Evolutionary conservation across 2,329 filamentous ascomycete genomes (phyloP), one percentile per base, ranked within the genome.

Genomic region (Chrysoporthe cubensis): DNA sequence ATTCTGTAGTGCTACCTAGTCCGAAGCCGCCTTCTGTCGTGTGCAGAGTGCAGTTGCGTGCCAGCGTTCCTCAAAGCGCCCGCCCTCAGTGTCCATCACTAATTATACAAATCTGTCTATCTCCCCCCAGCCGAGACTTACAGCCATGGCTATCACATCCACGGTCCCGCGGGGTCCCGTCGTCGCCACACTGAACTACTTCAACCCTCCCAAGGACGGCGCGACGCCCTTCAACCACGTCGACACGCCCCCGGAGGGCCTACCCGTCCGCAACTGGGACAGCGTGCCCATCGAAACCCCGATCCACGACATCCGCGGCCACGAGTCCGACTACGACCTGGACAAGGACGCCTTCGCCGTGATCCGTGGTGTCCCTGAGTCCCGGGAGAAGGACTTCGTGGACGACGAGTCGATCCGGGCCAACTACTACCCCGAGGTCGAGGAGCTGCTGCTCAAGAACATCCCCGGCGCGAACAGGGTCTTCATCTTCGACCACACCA

Each of bases 381-480:
- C 85, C 2, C 80, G 85, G 43, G 83, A 87, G 73, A 81, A 78
- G 14, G 84, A 87, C 52, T 96, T 95, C 77, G 78, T 78, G 4
- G 88, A 92, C 76, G 90, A 94, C 74, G 86, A 83, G 13, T 87
- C 86, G 69, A 92, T 97, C 78, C 80, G 86, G 74, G 74, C 80
- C 1, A 84, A 88, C 65, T 97, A 97, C 83, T 97, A 97, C 81
- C 91, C 93, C 0, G 93, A 97, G 76, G 87, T 97, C 9, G 90
- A 94, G 79, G 77, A 84, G 61, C 81, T 97, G 37, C 81, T 97
- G 0, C 80, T 94, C 2, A 80, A 87, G 16, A 78, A 87, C 67
- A 83, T 96, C 18, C 88, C 90, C 0, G 91, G 90, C 64, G 85
- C 87, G 37, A 84, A 86, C 66, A 84, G 85, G 4, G 82, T 97